These are phyloP conservation scores for Lepidium aucheri DNA, from an alignment of 345 rosid genomes.

Conservation along the genomic window DNA sequence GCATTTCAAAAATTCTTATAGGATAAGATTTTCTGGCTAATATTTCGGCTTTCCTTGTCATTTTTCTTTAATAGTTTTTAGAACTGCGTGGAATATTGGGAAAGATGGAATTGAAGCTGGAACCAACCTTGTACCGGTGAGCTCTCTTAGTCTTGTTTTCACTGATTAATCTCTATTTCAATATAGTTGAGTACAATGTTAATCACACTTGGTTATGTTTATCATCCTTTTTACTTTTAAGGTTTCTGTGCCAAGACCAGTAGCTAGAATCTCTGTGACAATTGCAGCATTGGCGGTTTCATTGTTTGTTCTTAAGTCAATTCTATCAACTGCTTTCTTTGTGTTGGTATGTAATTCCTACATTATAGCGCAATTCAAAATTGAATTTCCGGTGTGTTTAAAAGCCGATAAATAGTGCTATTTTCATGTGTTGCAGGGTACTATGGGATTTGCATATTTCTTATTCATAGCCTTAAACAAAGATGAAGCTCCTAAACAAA, in stretches of 20 bases:
- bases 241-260: conserved; percentile 58
- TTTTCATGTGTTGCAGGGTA: conserved; percentile 43
- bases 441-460: conserved; percentile 88
- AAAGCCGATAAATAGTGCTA: background rate
- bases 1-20: background rate
- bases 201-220: background rate
- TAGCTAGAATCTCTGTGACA: conserved; percentile 51
- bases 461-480: conserved; percentile 76
- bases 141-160: conserved; percentile 23
- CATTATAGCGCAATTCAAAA: too few relatives aligned
- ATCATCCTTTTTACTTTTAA: conserved; percentile 5
- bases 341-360: conserved; percentile 47
- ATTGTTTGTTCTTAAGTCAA: conserved; percentile 54
- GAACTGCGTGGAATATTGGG: conserved; percentile 73
- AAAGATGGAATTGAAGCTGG: conserved; percentile 84
- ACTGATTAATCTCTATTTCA: background rate
- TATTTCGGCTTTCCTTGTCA: background rate
- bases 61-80: conserved; percentile 37
- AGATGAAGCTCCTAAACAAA: conserved; percentile 50
- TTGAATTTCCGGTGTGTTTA: background rate
- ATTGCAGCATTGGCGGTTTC: conserved; percentile 38
- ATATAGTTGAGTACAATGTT: background rate
- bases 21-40: background rate
- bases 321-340: conserved; percentile 74
- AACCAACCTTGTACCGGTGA: conserved; percentile 78